Base-by-base conservation (phyloP, 352 stramenopile species). In the Globisporangium ultimum region DNA sequence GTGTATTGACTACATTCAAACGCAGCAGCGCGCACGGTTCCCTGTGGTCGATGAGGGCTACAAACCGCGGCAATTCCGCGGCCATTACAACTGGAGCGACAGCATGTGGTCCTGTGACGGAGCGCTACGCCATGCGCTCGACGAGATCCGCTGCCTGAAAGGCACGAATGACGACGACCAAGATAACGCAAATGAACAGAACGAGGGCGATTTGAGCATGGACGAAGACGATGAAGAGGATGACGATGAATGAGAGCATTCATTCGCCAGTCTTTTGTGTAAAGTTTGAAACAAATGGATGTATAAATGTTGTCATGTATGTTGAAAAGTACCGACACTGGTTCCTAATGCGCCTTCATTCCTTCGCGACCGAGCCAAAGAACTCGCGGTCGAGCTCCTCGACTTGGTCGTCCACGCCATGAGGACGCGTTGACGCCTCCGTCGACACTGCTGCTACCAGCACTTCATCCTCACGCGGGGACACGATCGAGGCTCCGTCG, bases 401-500 rank as follows among this genome's bases (percentile, higher is more conserved):
- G 10, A 63, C 5, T 2, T 58, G 49, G 15, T 63, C 57, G 8
- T 41, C 49, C 15, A 63, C 49, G 12, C 41, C 49, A 3, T 48
- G 57, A 0, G 22, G 9, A 20, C 14, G 45, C 13, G 15, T 11
- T 8, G 5, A 20, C 9, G 28, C 49, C 10, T 50, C 0, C 15
- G 14, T 13, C 17, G 50, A 17, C 5, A 21, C 40, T 11, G 17
- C 32, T 13, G 51, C 67, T 0, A 66, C 70, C 40, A 64, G 58
- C 3, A 84, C 68, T 61, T 85, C 66, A 24, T 84, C 74, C 40
- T 71, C 72, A 1, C 77, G 72, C 17, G 77, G 72, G 3, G 77
- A 83, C 14, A 56, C 43, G 8, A 79, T 67, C 3, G 65, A 52
- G 24, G 61, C 14, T 2, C 28, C 28, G 28, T 36, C 28, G 28